Conservation (phyloP, 2,329 filamentous ascomycete species). For the Zopfia rhizophila region DNA sequence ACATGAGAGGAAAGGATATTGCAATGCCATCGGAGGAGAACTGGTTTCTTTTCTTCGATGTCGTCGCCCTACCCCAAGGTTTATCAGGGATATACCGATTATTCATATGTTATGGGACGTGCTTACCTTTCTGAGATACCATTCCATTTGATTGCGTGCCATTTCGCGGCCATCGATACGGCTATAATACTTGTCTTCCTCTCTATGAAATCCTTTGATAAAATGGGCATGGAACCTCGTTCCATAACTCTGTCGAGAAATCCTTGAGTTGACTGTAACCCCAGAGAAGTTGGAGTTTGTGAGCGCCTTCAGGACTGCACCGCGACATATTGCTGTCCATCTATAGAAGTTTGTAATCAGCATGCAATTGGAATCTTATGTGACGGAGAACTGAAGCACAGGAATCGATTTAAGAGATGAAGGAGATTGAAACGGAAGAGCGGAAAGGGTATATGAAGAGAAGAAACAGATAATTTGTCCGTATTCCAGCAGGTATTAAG, state of each 20-base stretch:
- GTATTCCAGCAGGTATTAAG: too few species aligned
- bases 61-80: too few species aligned
- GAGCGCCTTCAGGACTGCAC: conserved; percentile 9
- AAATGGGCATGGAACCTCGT: conserved; percentile 4
- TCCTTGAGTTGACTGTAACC: conserved; percentile 9
- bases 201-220: conserved; percentile 5
- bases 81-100: conserved; percentile 7
- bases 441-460: too few species aligned
- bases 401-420: too few species aligned
- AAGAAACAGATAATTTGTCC: too few species aligned
- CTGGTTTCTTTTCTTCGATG: too few species aligned
- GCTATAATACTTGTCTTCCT: conserved; percentile 6
- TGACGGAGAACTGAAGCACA: too few species aligned
- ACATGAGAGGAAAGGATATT: too few species aligned
- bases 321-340: conserved; percentile 1
- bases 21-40: too few species aligned
- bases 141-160: conserved; percentile 9
- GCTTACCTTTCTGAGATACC: conserved; percentile 3
- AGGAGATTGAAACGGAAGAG: too few species aligned
- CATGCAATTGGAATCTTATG: neutral
- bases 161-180: neutral
- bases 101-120: neutral
- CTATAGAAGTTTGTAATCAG: neutral
- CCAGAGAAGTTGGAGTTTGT: conserved; percentile 4
- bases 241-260: conserved; percentile 20